Evolutionary conservation across 176 grass and related monocot species (phyloP).

Genomic region (Rhynchospora pubera): DNA sequence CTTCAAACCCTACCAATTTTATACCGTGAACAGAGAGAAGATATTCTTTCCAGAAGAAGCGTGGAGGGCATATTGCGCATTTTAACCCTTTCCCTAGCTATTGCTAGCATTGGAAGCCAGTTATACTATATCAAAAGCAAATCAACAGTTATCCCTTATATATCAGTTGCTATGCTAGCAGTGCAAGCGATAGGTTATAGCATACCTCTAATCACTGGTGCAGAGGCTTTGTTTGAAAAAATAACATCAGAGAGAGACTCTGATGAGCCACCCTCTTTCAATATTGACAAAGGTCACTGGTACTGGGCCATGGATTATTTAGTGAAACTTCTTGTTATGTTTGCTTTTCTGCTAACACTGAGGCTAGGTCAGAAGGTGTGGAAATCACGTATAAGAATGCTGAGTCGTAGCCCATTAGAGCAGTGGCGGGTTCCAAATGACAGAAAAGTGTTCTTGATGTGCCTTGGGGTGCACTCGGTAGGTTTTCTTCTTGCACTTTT

Average conservation of each 20-base stretch:
- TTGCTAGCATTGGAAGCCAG: slow-evolving; percentile 46
- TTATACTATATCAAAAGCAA: slow-evolving; percentile 65
- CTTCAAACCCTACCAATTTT: slow-evolving; percentile 78
- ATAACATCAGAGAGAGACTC: slow-evolving; percentile 30
- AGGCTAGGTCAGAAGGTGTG: slow-evolving; percentile 75
- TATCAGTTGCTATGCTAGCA: slow-evolving; percentile 71
- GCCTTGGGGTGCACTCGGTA: slow-evolving; percentile 34
- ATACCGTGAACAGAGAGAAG: slow-evolving; percentile 51
- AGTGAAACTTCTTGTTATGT: slow-evolving; percentile 73
- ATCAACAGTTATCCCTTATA: slow-evolving; percentile 46
- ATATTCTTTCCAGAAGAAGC: slow-evolving; percentile 67
- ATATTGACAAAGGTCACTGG: slow-evolving; percentile 51
- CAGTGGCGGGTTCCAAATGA: slow-evolving; percentile 69
- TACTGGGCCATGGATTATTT: slow-evolving; percentile 72
- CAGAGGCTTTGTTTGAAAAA: slow-evolving; percentile 68
- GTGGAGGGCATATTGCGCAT: slow-evolving; percentile 75
- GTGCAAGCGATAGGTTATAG: slow-evolving; percentile 82
- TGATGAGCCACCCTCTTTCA: slow-evolving; percentile 34
- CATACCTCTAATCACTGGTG: slow-evolving; percentile 72
- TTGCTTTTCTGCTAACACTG: slow-evolving; percentile 59
- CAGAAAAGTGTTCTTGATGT: slow-evolving; percentile 41
- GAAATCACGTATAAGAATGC: slow-evolving; percentile 72
- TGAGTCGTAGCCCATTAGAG: slow-evolving; percentile 68
- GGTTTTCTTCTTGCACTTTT: slow-evolving; percentile 51
- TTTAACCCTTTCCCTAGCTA: slow-evolving; percentile 49